Conservation (phyloP, 2,329 filamentous ascomycete genomes). For the Colletotrichum lupini region DNA sequence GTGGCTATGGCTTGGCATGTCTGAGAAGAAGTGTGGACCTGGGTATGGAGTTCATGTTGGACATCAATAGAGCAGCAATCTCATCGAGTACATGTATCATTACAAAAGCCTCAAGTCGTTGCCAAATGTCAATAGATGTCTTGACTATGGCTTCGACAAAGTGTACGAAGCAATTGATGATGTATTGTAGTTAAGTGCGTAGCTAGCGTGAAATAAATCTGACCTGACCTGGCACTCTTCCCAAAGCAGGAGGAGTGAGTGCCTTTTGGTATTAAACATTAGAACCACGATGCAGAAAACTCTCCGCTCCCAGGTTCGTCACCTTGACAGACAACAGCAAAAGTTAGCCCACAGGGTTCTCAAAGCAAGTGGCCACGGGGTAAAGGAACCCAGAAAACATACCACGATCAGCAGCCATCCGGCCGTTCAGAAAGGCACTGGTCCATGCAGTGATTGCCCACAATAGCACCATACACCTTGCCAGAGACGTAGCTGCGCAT, state of each 20-base stretch:
- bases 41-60: not conserved
- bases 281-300: not conserved
- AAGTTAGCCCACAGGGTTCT: not conserved
- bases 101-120: not conserved
- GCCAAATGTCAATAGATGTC: not conserved
- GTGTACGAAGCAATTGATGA: not conserved
- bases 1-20: not conserved
- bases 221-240: not conserved
- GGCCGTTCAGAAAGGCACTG: not conserved
- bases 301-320: not conserved
- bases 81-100: not conserved
- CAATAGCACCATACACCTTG: not conserved
- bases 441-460: not conserved
- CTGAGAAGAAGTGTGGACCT: not conserved
- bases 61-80: not conserved
- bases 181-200: not conserved
- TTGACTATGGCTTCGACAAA: not conserved
- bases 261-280: not conserved
- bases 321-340: not conserved
- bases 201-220: not conserved
- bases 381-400: not conserved
- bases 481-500: not conserved
- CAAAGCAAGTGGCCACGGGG: not conserved
- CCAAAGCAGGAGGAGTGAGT: not conserved
- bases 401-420: not conserved